These are phyloP conservation scores for Durusdinium trenchii DNA, from an alignment of 73 alveolate genomes.

Conservation along the genomic window DNA sequence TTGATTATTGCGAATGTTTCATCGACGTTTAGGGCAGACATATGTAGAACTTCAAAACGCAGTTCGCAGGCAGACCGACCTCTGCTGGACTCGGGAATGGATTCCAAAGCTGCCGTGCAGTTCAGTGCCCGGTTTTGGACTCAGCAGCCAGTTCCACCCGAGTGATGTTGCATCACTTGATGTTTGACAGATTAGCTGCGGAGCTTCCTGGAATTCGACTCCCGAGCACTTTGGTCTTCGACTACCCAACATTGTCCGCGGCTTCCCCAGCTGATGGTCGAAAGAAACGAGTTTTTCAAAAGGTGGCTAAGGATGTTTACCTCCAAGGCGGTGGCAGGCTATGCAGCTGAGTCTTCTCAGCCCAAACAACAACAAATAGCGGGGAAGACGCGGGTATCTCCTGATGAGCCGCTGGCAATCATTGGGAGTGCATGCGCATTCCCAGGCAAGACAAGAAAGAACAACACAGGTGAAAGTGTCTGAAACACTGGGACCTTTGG, in stretches of 20 bases:
- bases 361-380: background rate
- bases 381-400: conserved; percentile 43
- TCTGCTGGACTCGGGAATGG: conserved; percentile 94
- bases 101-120: conserved; percentile 85
- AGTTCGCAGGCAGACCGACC: conserved; percentile 67
- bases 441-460: conserved; percentile 19
- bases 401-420: conserved; percentile 71
- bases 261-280: background rate
- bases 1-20: background rate
- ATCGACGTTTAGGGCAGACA: background rate
- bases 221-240: conserved; percentile 86
- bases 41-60: background rate
- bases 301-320: background rate
- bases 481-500: too few relatives aligned
- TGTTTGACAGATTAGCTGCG: background rate
- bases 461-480: too few relatives aligned
- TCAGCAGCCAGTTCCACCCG: background rate
- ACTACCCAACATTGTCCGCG: conserved; percentile 79
- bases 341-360: conserved; percentile 41
- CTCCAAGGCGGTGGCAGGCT: conserved; percentile 67
- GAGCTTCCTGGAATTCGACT: conserved; percentile 74
- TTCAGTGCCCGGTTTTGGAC: conserved; percentile 19
- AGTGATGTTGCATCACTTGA: background rate
- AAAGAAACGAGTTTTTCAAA: background rate
- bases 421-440: conserved; percentile 86